Evolutionary conservation across 1,284 basidiomycete genomes (phyloP).

Genomic region (Wallemia ichthyophaga): DNA sequence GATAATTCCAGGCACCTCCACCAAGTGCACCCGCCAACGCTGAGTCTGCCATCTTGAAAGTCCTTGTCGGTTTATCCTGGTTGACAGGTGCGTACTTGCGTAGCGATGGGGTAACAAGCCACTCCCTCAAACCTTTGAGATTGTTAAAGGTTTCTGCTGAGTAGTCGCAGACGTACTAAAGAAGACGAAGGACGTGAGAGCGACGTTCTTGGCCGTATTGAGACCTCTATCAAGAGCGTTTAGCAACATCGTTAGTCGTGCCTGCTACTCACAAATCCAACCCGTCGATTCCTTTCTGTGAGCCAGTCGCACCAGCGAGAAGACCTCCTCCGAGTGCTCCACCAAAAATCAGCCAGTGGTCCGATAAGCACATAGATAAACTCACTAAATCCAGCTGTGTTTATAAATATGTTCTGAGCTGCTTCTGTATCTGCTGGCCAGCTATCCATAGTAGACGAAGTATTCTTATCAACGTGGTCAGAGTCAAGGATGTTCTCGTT

Average conservation of each 20-base stretch:
- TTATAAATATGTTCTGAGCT: not conserved
- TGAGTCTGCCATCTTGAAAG: not conserved
- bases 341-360: not conserved
- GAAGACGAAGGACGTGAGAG: not conserved
- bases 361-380: not conserved
- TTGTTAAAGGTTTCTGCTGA: too few species aligned
- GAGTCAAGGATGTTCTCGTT: too few species aligned
- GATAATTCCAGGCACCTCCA: not conserved
- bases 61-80: not conserved
- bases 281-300: not conserved
- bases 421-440: not conserved
- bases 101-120: not conserved
- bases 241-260: not conserved
- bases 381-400: not conserved
- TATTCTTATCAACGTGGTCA: too few species aligned
- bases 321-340: not conserved
- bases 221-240: not conserved
- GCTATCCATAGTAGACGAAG: too few species aligned
- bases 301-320: not conserved
- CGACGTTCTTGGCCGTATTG: not conserved
- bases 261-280: not conserved
- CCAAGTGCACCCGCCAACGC: not conserved
- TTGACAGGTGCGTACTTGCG: not conserved
- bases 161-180: not conserved
- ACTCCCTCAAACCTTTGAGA: not conserved